Percentiles rank a stretch among this genome's conserved stretches.
Conservation (phyloP, 192 early-diverging fungal species). For the Coemansia sp. region DNA sequence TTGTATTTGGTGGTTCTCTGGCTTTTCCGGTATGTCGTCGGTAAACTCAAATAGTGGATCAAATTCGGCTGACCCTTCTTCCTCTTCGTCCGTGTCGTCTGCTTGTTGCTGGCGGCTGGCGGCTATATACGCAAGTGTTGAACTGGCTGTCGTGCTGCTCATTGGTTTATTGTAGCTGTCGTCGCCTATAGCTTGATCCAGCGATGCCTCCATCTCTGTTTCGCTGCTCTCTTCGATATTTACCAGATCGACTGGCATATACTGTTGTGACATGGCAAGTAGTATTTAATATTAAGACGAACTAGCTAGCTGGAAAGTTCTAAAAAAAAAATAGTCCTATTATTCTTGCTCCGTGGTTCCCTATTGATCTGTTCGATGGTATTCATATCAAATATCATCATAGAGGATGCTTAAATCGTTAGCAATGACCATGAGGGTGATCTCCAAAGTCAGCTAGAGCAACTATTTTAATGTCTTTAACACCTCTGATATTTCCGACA, state of each 20-base stretch:
- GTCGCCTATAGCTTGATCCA: not conserved
- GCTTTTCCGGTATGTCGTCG: constrained; percentile 9
- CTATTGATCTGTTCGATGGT: not conserved
- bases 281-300: not conserved
- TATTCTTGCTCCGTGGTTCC: not conserved
- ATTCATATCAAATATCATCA: not conserved
- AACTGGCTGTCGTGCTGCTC: not conserved
- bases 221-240: not conserved
- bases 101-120: not conserved
- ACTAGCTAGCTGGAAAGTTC: not conserved
- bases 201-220: not conserved
- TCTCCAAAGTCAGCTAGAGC: not conserved
- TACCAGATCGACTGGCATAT: not conserved
- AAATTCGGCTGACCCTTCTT: constrained; percentile 13
- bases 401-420: not conserved
- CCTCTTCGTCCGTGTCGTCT: not conserved
- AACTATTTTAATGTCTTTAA: not conserved
- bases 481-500: not conserved
- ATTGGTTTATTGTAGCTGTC: not conserved
- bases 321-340: not conserved
- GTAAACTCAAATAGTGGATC: constrained; percentile 17
- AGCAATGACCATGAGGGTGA: not conserved
- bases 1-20: not conserved
- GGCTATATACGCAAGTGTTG: constrained; percentile 18
- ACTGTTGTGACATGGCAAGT: constrained; percentile 6